These are phyloP conservation scores for Candida incommunis DNA, from an alignment of 805 yeast species.

Conservation along the genomic window DNA sequence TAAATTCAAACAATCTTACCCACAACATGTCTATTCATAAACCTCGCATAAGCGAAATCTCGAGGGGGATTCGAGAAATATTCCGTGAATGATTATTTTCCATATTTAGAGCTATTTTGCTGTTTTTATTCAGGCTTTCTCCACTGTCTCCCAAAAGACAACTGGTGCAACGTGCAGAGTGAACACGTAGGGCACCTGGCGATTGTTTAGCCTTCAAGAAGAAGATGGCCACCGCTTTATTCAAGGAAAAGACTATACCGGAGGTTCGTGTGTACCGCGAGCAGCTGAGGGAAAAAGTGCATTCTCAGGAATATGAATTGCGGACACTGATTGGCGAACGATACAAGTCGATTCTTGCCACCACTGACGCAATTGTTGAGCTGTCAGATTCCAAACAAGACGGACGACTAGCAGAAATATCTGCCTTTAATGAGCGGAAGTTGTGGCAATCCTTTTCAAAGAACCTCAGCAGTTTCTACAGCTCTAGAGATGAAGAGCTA, in stretches of 20 bases:
- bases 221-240: neutral
- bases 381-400: neutral
- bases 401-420: neutral
- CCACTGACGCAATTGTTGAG: neutral
- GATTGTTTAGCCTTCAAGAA: no score
- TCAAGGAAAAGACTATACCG: neutral
- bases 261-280: neutral
- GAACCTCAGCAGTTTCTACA: neutral
- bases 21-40: no score
- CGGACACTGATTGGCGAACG: neutral
- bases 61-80: no score
- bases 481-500: neutral
- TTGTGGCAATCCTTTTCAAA: neutral
- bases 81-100: no score
- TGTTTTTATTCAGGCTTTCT: no score
- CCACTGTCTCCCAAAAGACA: no score
- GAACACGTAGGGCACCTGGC: no score
- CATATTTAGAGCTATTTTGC: no score
- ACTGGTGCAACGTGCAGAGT: no score
- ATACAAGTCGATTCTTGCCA: neutral
- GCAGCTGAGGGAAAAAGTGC: neutral
- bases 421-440: neutral
- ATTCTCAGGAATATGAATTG: neutral
- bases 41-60: no score
- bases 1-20: no score